phyloP scores from a whole-genome alignment of 805 yeast species.

The Cephaloascus fragrans region DNA sequence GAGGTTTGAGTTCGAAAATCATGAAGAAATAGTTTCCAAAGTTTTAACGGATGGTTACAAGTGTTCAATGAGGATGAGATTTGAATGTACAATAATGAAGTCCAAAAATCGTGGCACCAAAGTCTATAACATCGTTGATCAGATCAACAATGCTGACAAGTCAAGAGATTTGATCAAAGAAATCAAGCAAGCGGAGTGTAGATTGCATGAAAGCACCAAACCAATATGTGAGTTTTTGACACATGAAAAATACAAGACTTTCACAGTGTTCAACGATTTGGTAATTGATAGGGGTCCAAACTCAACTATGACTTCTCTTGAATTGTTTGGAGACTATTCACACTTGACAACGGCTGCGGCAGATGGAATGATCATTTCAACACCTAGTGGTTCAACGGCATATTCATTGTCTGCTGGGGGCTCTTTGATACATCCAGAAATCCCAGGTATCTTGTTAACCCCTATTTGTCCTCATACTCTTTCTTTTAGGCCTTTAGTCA shows the following conservation, averaged over 20 bases:
- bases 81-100: slow-evolving; percentile 38
- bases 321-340: slow-evolving; percentile 37
- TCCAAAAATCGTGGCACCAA: slow-evolving; percentile 6
- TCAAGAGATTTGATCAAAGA: slow-evolving; percentile 11
- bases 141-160: neutral
- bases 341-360: slow-evolving; percentile 54
- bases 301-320: slow-evolving; percentile 40
- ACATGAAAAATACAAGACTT: slow-evolving; percentile 18
- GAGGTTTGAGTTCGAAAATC: slow-evolving; percentile 39
- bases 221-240: slow-evolving; percentile 9
- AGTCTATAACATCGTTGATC: neutral
- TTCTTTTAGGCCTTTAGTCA: slow-evolving; percentile 41
- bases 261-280: slow-evolving; percentile 39
- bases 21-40: slow-evolving; percentile 20
- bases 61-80: slow-evolving; percentile 39
- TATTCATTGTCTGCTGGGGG: slow-evolving; percentile 47
- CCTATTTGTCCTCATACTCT: slow-evolving; percentile 47
- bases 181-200: neutral
- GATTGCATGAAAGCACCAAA: too few relatives aligned
- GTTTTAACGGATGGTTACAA: slow-evolving; percentile 33
- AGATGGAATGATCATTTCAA: slow-evolving; percentile 54
- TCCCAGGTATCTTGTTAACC: slow-evolving; percentile 44
- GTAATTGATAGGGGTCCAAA: slow-evolving; percentile 45
- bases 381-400: slow-evolving; percentile 63
- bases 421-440: slow-evolving; percentile 42